Evolutionary conservation across 768 basidiomycete genomes (phyloP).

Genomic region (Pisolithus tinctorius): DNA sequence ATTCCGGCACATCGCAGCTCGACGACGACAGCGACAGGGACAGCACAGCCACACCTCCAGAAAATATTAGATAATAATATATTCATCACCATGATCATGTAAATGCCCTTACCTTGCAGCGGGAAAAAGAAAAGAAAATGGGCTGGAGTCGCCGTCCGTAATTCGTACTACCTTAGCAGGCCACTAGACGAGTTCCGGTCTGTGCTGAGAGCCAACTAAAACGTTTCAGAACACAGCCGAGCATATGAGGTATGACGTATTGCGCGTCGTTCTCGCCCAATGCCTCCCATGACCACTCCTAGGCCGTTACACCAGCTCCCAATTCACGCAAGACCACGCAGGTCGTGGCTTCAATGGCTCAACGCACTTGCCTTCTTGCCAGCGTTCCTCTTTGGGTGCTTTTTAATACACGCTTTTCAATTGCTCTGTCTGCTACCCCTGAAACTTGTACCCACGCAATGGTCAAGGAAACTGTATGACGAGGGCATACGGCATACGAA

Average conservation of each 20-base stretch:
- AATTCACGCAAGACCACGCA: conserved; percentile 46
- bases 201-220: background rate
- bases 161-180: no score
- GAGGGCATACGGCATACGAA: conserved; percentile 75
- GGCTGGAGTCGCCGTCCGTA: no score
- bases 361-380: conserved; percentile 46
- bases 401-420: conserved; percentile 70
- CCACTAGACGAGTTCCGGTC: no score
- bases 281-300: conserved; percentile 14
- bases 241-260: background rate
- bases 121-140: no score
- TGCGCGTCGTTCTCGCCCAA: no score
- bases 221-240: background rate
- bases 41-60: background rate
- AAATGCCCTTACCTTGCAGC: no score
- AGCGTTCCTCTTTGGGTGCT: conserved; percentile 55
- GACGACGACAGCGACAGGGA: background rate
- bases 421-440: conserved; percentile 65
- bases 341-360: conserved; percentile 46
- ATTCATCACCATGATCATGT: no score
- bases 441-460: conserved; percentile 52
- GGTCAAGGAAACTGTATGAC: conserved; percentile 52
- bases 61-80: no score
- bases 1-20: background rate
- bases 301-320: conserved; percentile 37